Percentiles rank a stretch among this genome's conserved stretches.
Conservation (phyloP, 2,329 filamentous ascomycete species). For the Colletotrichum karsti region DNA sequence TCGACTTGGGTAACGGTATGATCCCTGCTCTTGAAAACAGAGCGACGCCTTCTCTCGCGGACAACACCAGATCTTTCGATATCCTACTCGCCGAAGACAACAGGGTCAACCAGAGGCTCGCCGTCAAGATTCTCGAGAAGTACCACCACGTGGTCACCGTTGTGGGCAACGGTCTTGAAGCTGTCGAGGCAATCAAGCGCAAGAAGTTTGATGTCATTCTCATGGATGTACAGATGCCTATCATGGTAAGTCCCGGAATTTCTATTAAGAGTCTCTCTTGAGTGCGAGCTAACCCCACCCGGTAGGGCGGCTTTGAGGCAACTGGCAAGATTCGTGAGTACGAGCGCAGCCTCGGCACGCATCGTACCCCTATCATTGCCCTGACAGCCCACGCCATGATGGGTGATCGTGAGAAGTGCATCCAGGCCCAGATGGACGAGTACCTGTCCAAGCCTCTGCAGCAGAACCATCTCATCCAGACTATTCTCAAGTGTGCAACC, state of each 20-base stretch:
- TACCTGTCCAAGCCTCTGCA: conserved; percentile 97
- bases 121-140: conserved; percentile 96
- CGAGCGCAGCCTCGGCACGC: conserved; percentile 81
- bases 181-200: conserved; percentile 89
- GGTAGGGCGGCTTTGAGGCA: conserved; percentile 91
- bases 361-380: conserved; percentile 93
- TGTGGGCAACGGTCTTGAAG: conserved; percentile 93
- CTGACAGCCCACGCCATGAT: conserved; percentile 98
- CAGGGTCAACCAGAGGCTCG: conserved; percentile 93
- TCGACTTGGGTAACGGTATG: conserved; percentile 95
- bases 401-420: conserved; percentile 96
- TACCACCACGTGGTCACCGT: conserved; percentile 94
- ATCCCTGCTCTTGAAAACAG: conserved; percentile 94
- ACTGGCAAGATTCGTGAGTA: conserved; percentile 97
- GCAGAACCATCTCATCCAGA: conserved; percentile 97
- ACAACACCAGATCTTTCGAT: conserved; percentile 95
- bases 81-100: conserved; percentile 97
- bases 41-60: conserved; percentile 88
- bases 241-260: conserved; percentile 75
- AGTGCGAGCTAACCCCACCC: conserved; percentile 27
- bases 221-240: conserved; percentile 99
- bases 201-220: conserved; percentile 96
- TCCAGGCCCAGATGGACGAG: conserved; percentile 99
- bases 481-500: conserved; percentile 95
- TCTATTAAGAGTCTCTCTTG: conserved; percentile 13